These are phyloP conservation scores for Fraxinus sp. DNA, from an alignment of 305 asterid species.

Conservation along the genomic window DNA sequence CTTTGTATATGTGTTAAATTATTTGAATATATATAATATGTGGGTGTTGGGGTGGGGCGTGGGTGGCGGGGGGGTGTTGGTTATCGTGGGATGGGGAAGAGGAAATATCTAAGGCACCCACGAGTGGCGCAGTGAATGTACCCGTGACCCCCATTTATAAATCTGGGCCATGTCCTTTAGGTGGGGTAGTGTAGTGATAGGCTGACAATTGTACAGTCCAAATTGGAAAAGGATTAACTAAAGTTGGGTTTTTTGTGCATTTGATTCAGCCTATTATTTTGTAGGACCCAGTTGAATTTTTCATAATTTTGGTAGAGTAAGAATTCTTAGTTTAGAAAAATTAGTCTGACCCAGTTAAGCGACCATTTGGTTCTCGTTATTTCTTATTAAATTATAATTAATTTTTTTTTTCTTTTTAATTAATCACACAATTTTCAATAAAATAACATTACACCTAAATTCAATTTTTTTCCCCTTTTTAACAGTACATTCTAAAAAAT, in stretches of 20 bases:
- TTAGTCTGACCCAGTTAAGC: background rate
- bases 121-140: slow-evolving; percentile 76
- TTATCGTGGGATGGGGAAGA: slow-evolving; percentile 35
- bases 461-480: too few relatives aligned
- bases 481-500: too few relatives aligned
- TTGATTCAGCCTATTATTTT: background rate
- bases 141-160: slow-evolving; percentile 85
- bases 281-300: background rate
- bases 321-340: background rate
- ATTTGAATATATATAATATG: background rate
- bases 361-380: too few relatives aligned
- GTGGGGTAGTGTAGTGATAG: slow-evolving; percentile 58
- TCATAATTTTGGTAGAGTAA: background rate
- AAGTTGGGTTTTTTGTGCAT: slow-evolving; percentile 16
- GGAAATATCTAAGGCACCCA: slow-evolving; percentile 45
- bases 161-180: slow-evolving; percentile 56
- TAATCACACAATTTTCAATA: too few relatives aligned
- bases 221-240: slow-evolving; percentile 42
- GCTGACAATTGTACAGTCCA: slow-evolving; percentile 50
- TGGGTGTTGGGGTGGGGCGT: slow-evolving; percentile 8
- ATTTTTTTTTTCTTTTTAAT: too few relatives aligned
- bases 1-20: background rate
- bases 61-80: background rate
- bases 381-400: too few relatives aligned
- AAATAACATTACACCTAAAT: too few relatives aligned